Base-by-base conservation (phyloP, 169 alveolate species). In the Plasmodium vivax region DNA sequence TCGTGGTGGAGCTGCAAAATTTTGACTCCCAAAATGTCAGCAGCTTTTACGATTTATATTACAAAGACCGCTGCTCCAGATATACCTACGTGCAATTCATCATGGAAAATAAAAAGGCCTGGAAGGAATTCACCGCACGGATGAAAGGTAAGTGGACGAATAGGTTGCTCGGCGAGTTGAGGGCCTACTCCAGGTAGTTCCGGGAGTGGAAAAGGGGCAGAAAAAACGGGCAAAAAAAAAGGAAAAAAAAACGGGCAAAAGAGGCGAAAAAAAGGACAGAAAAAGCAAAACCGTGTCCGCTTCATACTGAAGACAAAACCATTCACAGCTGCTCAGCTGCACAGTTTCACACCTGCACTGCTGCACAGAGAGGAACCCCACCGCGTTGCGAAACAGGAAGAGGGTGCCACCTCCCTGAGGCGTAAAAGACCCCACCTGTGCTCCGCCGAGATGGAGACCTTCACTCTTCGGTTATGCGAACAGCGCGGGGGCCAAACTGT, bases 61-160 rank as follows among this genome's bases (percentile, higher is more conserved):
- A 19, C 34, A 23, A 45, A 38, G 27, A 82, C 5, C 23, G 8
- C 32, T 82, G 74, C 68, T 2, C 88, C 16, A 68, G 74, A 51
- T 82, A 47, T 47, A 82, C 23, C 27, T 82, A 23, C 75, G 27
- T 82, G 38, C 7, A 41, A 51, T 38, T 82, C 32, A 30, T 82
- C 56, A 47, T 51, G 30, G 10, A 38, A 1, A 82, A 82, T 47
- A 82, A 82, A 45, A 82, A 45, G 14, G 14, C 47, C n/a, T 82
- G 88, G 45, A 47, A 82, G 9, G 8, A 47, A 12, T 23, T 82
- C 43, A 82, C 77, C 7, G 23, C 10, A 19, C 47, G 68, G 41
- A 43, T 82, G 88, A 82, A 43, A 47, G 19, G 27, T 19, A 51
- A 82, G 27, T 82, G 74, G 77, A 82, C 16, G 38, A 82, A 82